Base-by-base conservation (phyloP, 2,329 filamentous ascomycete genomes). In the Coleophoma cylindrospora region DNA sequence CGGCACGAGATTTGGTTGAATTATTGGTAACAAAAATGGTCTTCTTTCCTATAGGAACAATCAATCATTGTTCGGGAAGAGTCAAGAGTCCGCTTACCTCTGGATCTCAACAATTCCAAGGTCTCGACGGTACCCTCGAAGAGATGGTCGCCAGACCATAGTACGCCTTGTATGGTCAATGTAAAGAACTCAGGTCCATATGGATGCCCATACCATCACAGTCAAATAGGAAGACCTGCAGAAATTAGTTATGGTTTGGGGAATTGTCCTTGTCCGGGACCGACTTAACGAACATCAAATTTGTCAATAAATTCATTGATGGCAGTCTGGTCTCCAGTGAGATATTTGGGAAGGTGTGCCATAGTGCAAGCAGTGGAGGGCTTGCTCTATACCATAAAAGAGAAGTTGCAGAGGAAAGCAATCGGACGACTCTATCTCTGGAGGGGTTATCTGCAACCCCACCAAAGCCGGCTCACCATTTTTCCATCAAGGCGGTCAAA, bases 1-100 rank as follows among this genome's bases (percentile, higher is more conserved):
- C 91, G 45, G 80, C 75, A 50, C 94, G 87, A 11, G 92, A 96
- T 68, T 99, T 99, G 50, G 94, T 97, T 64, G 91, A 96, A 74
- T 99, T 99, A 74, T 99, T 99, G 38, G 94, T 99, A 47, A 99
- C 94, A 66, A 99, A 99, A 49, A 99, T 84, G 34, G 94, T 80
- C 66, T 86, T 86, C 70, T 99, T 99, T 65, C 89, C 91, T 94
- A 48, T 27, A 34, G 13, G 43, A 48, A 58, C 27, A 27, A 17
- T 53, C 38, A 51, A 45, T 14, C 38, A 19, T 8, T n/a, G 5
- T 19, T 13, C 57, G 37, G 54, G 48, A 34, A 45, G 38, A 34
- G 27, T n/a, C 27, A 13, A 49, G n/a, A 19, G 15, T 38, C 36
- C 5, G 62, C 66, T 53, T 63, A 91, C 91, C 90, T 82, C 83